These are phyloP conservation scores for Solanum infundibuliforme DNA, from an alignment of 257 asterid species.

Conservation along the genomic window DNA sequence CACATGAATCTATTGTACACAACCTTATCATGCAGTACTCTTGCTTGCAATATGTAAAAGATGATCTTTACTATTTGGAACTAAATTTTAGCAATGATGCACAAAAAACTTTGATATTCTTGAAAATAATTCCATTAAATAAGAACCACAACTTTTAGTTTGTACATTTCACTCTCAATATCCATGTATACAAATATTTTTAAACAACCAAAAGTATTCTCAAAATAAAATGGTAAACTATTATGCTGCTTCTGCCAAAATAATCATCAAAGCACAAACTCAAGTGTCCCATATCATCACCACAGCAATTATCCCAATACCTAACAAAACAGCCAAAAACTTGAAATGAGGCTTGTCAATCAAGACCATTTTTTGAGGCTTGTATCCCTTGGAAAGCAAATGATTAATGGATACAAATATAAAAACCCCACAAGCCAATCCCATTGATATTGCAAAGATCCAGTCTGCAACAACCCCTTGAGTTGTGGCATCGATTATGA, in stretches of 20 bases:
- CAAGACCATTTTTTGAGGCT: slow-evolving; percentile 27
- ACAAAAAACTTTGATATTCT: not conserved
- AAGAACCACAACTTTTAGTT: not conserved
- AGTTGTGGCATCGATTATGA: slow-evolving; percentile 64
- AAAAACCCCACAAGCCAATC: slow-evolving; percentile 82
- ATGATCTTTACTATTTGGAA: too few species aligned
- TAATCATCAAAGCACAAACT: not conserved
- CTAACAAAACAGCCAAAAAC: slow-evolving; percentile 63
- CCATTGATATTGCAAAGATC: slow-evolving; percentile 84
- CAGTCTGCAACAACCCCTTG: slow-evolving; percentile 78
- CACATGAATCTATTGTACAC: not conserved
- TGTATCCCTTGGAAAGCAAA: slow-evolving; percentile 61
- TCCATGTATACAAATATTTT: not conserved
- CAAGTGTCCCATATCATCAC: slow-evolving; percentile 94
- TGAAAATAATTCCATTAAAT: not conserved
- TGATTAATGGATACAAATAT: slow-evolving; percentile 76
- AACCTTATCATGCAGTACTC: not conserved
- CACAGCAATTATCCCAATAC: slow-evolving; percentile 74
- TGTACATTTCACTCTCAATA: not conserved
- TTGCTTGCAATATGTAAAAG: too few species aligned
- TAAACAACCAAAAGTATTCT: not conserved
- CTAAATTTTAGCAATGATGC: not conserved
- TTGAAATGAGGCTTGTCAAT: slow-evolving; percentile 34
- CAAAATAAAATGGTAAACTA: not conserved
- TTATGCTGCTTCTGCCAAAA: not conserved